These are phyloP conservation scores for Parathielavia hyrcaniae DNA, from an alignment of 495 filamentous ascomycete species.

Conservation along the genomic window DNA sequence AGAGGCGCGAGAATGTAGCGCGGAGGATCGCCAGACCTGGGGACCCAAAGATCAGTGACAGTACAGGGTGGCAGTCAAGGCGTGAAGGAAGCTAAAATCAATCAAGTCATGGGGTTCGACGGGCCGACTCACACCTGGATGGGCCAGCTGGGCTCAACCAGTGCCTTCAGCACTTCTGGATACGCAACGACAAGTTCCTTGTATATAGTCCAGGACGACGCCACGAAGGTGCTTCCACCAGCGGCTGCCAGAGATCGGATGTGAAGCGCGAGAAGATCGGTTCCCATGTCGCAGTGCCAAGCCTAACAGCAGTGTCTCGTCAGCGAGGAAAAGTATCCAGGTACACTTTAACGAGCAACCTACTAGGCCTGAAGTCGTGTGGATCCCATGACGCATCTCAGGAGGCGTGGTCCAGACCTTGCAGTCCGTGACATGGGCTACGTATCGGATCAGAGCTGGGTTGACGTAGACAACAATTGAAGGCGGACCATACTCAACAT, in stretches of 20 bases:
- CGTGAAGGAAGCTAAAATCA: slow-evolving; percentile 2
- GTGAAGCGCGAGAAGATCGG: slow-evolving; percentile 40
- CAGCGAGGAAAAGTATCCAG: background rate
- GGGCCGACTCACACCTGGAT: slow-evolving; percentile 38
- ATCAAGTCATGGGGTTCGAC: background rate
- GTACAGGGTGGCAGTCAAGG: background rate
- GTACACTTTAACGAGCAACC: background rate
- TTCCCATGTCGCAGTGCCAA: slow-evolving; percentile 44
- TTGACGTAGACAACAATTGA: background rate
- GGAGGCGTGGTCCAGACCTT: slow-evolving; percentile 36
- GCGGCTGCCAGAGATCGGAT: slow-evolving; percentile 34
- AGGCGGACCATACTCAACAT: slow-evolving; percentile 38
- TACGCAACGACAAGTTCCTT: slow-evolving; percentile 32
- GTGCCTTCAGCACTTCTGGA: slow-evolving; percentile 30
- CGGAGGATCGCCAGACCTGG: slow-evolving; percentile 34
- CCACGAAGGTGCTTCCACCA: slow-evolving; percentile 40
- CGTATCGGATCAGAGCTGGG: background rate
- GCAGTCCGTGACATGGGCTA: slow-evolving; percentile 45
- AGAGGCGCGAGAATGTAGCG: slow-evolving; percentile 37
- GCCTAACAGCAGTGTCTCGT: slow-evolving; percentile 23
- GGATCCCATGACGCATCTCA: slow-evolving; percentile 43
- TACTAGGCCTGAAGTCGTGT: slow-evolving; percentile 38
- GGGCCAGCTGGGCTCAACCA: slow-evolving; percentile 36
- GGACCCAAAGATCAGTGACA: background rate
- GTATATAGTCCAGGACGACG: slow-evolving; percentile 38